A percentile compares a stretch with the other conserved stretches of the same genome.
phyloP scores from a whole-genome alignment of 768 basidiomycete genomes.

The Russula sp. region DNA sequence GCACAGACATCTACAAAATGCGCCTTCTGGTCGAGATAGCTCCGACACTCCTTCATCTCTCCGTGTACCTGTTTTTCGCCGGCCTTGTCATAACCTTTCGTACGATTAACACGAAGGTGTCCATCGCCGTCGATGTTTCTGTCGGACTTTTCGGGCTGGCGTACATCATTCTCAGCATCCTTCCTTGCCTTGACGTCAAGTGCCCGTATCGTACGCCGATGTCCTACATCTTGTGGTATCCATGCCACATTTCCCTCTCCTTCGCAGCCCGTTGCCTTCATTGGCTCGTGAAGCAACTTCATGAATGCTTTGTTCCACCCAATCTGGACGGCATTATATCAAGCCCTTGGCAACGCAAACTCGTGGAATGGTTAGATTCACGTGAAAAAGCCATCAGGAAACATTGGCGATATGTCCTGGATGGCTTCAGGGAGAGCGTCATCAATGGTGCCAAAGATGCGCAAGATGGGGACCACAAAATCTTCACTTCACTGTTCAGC shows the following conservation, averaged over 20 bases:
- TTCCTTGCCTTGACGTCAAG: neutral
- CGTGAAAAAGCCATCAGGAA: neutral
- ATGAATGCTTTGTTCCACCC: neutral
- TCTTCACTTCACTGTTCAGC: neutral
- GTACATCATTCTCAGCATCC: neutral
- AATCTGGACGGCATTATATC: neutral
- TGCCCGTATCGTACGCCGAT: neutral
- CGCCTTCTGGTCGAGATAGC: neutral
- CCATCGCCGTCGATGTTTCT: neutral
- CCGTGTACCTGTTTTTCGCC: neutral
- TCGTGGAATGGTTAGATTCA: neutral
- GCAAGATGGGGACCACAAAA: neutral
- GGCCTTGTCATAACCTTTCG: neutral
- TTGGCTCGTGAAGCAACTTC: neutral
- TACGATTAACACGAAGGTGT: neutral
- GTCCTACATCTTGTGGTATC: neutral
- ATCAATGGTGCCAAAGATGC: neutral
- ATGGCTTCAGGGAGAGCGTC: neutral
- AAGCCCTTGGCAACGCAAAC: neutral
- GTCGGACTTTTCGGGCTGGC: neutral
- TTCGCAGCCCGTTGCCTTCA: too few relatives aligned
- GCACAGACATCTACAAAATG: neutral
- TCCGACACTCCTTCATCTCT: neutral
- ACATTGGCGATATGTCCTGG: neutral
- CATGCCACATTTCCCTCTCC: neutral